A percentile compares a stretch with the other conserved stretches of the same genome.
phyloP scores from a whole-genome alignment of 306 rosid genomes.

The Heteromeles arbutifolia region DNA sequence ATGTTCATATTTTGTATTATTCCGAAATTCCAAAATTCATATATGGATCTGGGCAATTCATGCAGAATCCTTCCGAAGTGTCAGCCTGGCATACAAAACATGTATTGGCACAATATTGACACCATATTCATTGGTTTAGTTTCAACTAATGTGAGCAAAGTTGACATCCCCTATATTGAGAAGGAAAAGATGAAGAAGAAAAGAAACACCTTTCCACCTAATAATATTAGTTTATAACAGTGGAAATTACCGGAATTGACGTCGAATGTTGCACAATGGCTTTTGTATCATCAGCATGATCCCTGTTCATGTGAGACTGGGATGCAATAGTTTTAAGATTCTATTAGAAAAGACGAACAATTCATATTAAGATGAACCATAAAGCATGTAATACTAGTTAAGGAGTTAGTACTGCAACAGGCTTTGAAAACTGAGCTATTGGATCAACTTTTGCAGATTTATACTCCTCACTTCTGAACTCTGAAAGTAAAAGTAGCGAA shows the following conservation, averaged over 20 bases:
- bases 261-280: slow-evolving; percentile 81
- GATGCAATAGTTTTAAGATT: slow-evolving; percentile 11
- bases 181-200: not conserved
- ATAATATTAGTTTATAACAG: slow-evolving; percentile 2
- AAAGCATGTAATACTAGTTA: slow-evolving; percentile 2
- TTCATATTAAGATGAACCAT: slow-evolving; percentile 9
- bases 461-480: slow-evolving; percentile 62
- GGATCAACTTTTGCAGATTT: slow-evolving; percentile 83
- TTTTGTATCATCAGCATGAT: slow-evolving; percentile 89
- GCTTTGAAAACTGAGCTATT: slow-evolving; percentile 85
- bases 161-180: not conserved
- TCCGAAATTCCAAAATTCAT: not conserved
- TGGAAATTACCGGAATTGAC: slow-evolving; percentile 58
- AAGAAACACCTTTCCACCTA: slow-evolving; percentile 4
- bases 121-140: not conserved
- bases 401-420: slow-evolving; percentile 62
- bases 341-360: slow-evolving; percentile 8
- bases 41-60: not conserved
- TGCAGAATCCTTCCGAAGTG: not conserved
- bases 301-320: slow-evolving; percentile 96
- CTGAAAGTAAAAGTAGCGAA: slow-evolving; percentile 26
- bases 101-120: slow-evolving; percentile 3
- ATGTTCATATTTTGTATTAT: not conserved
- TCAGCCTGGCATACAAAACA: not conserved
- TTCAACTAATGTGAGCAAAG: not conserved